Percentiles rank a stretch among this genome's conserved stretches.
Conservation (phyloP, 2,329 filamentous ascomycete species). For the Hypoxylon sp. region DNA sequence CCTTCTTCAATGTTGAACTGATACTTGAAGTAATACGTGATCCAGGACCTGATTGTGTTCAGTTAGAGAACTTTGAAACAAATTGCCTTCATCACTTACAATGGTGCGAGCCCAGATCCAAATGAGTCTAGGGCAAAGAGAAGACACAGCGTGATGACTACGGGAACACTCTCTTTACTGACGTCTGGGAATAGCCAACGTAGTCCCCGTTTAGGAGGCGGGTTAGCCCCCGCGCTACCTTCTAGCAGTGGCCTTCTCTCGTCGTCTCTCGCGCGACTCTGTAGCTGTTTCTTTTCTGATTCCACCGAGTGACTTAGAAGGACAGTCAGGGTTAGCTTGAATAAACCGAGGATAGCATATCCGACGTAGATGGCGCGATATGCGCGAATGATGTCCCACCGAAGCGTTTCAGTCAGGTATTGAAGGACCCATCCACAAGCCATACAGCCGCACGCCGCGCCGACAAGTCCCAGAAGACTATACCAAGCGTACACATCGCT, state of each 20-base stretch:
- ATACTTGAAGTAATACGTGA: constrained; percentile 68
- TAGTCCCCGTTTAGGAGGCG: constrained; percentile 24
- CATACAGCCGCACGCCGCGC: constrained; percentile 69
- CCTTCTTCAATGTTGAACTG: constrained; percentile 63
- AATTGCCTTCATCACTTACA: constrained; percentile 69
- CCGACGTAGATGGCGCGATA: constrained; percentile 64
- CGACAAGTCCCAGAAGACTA: constrained; percentile 68
- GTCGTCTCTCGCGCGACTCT: constrained; percentile 21
- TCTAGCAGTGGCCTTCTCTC: constrained; percentile 46
- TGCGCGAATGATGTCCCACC: constrained; percentile 43
- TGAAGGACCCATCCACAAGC: constrained; percentile 72
- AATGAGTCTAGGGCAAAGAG: constrained; percentile 57
- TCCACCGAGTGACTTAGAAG: constrained; percentile 58
- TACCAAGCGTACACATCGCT: constrained; percentile 75
- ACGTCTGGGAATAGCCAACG: constrained; percentile 67
- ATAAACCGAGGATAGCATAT: constrained; percentile 68
- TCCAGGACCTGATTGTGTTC: constrained; percentile 65
- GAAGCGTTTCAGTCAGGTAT: constrained; percentile 56
- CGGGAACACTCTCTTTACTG: constrained; percentile 54
- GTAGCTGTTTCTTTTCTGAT: constrained; percentile 50
- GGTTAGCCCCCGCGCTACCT: constrained; percentile 3
- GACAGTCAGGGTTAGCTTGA: constrained; percentile 68
- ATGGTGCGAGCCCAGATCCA: constrained; percentile 76
- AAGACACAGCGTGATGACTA: constrained; percentile 72
- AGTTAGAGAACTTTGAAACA: neutral